Evolutionary conservation across 192 early-diverging fungal species (phyloP), one percentile per base, ranked within the genome.

Genomic region (Entomortierella beljakovae): DNA sequence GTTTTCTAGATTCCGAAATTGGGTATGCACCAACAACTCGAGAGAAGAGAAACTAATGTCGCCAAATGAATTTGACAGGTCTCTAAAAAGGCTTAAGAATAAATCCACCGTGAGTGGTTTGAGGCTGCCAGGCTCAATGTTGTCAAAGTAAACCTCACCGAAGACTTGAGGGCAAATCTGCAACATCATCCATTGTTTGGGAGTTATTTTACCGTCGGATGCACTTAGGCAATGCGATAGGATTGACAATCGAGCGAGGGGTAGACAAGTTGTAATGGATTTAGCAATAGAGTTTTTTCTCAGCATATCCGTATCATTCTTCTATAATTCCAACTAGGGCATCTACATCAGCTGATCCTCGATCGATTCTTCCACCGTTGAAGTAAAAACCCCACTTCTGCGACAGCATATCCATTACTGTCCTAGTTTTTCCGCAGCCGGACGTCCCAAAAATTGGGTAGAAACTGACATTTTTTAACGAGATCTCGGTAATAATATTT

Each of bases 351-450:
- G n/a, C n/a, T n/a, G n/a, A n/a, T 6, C 64, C 64, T 51, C 50
- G 46, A 57, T 66, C 64, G 11, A 40, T 54, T 15, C 38, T 9
- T n/a, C 53, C 57, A 22, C 35, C 64, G 25, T 46, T 66, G 64
- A 66, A 56, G 31, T 66, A 66, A n/a, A 66, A 66, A 28, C 64
- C 64, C 64, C 64, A 56, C 40, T 55, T 55, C 52, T 57, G 51
- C 38, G 40, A 57, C 18, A 67, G 42, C 26, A 67, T 49, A 23
- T 67, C 40, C 34, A 67, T 67, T 10, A 37, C 40, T 0, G 64
- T 57, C 18, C 54, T 38, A 23, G 64, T 66, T 56, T 66, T 66
- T 13, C 64, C 64, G 26, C 64, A 66, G 9, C 64, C 54, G 38
- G 54, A 46, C 10, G 53, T 54, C 20, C 54, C 64, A 16, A 66